A percentile compares a stretch with the other conserved stretches of the same genome.
Conservation (phyloP, 2,329 filamentous ascomycete species). For the Alternaria triticina region DNA sequence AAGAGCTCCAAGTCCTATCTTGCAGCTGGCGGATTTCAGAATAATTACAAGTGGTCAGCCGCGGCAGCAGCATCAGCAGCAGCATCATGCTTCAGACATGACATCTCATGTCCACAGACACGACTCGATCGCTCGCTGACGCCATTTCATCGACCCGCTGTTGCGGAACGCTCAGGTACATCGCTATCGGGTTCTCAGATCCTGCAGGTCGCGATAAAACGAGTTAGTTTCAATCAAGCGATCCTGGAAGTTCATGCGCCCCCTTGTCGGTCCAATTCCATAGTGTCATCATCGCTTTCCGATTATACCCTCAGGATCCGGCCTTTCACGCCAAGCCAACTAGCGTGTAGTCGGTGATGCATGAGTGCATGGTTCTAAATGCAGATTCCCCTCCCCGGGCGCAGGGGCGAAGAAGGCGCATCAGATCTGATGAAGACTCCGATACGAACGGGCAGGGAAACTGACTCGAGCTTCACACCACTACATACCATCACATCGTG, state of each 20-base stretch:
- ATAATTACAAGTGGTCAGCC: background rate
- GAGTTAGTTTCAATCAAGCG: slow-evolving; percentile 5
- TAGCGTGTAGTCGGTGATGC: slow-evolving; percentile 15
- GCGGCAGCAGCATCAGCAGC: background rate
- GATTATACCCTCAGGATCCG: background rate
- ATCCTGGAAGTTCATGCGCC: slow-evolving; percentile 7
- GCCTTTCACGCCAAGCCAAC: background rate
- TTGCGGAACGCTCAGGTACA: slow-evolving; percentile 11
- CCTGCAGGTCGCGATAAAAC: slow-evolving; percentile 5
- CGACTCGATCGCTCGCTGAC: background rate
- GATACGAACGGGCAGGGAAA: slow-evolving; percentile 1
- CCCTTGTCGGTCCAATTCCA: slow-evolving; percentile 4
- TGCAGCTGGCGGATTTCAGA: background rate
- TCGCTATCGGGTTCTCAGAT: slow-evolving; percentile 13
- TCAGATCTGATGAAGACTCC: slow-evolving; percentile 1
- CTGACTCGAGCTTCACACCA: slow-evolving; percentile 12
- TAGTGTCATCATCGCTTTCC: slow-evolving; percentile 9
- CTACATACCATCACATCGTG: background rate
- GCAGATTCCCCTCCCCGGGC: background rate
- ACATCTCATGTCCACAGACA: background rate
- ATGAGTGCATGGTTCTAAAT: background rate
- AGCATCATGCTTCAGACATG: background rate
- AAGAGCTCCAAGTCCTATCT: background rate
- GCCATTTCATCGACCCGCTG: slow-evolving; percentile 1
- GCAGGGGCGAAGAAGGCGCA: background rate